Base-by-base conservation (phyloP, 192 early-diverging fungal genomes). In the Mortierella hygrophila region DNA sequence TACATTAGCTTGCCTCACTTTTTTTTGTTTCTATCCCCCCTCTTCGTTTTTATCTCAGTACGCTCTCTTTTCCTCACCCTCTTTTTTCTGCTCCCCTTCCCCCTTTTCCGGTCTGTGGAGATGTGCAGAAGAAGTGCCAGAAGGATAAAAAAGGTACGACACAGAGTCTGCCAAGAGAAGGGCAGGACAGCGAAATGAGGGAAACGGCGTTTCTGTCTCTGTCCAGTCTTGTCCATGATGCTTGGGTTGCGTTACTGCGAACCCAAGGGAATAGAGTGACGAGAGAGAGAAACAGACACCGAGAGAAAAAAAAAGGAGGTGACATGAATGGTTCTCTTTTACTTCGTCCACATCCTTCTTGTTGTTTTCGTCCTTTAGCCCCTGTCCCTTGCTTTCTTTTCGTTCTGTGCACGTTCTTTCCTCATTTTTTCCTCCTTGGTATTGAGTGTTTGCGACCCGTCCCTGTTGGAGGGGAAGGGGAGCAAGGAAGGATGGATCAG, bases 281-380 rank as follows among this genome's bases (percentile, higher is more conserved):
- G 26, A 8, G 29, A 63, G 60, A 15, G 60, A 57, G 23, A 57
- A 8, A 26, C 23, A 10, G n/a, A 57, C 55, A 57, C 55, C 1
- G 7, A 57, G 55, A 8, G 55, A 57, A n/a, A 23, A 57, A 26
- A 32, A 65, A 65, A 65, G 26, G 55, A 11, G 32, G 26, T 11
- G 60, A 65, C 60, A 65, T 65, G 60, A 65, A 65, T 65, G 60
- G 60, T 65, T 44, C 63, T 49, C 63, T 49, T 76, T 79, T 41
- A n/a, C 42, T 72, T 32, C 37, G 8, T 72, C 49, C n/a, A n/a
- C 49, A 15, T 70, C 49, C 35, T 70, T 42, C 44, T 57, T 47
- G 23, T 20, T 44, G 6, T 7, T 32, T n/a, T 32, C 15, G 9
- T 54, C 77, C 38, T 72, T 40, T 78, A 26, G 49, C 47, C 68